Base-by-base conservation (phyloP, 176 grass and related monocot species). In the Themeda triandra region DNA sequence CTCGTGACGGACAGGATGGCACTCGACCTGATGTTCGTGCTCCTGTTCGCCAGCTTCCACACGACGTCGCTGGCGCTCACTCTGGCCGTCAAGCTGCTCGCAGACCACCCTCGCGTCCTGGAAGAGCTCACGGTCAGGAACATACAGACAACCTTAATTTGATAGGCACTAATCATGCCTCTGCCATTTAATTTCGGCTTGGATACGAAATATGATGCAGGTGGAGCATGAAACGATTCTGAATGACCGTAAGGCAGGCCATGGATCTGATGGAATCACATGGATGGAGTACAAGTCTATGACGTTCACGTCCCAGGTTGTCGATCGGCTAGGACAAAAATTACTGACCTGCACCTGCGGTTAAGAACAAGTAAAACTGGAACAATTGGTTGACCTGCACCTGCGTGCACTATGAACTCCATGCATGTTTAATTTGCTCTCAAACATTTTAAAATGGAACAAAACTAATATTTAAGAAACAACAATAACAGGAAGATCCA, bases 1-100 rank as follows among this genome's bases (percentile, higher is more conserved):
- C 33, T 85, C 0, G 63, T 85, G 78, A 91, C 82, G 8, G 82
- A 91, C 71, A 71, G 25, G 3, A 88, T 91, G 77, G 89, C 86
- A 44, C 86, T 91, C 11, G 89, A 91, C 73, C 73, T 91, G 5
- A 78, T 91, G 78, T 91, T 88, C 32, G 77, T 91, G 56, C 82
- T 91, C 66, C 89, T 91, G 54, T 91, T 91, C 73, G 89, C 89
- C n/a, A 91, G 89, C 72, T 91, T 91, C 78, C 77, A 88, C 81
- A 91, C 86, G 1, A 91, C 89, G n/a, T 88, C 89, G 71, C 82
- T 91, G 71, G 83, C 91, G 77, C 71, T 92, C 64, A 92, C 87
- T 2, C 28, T 90, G 36, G 91, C 56, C 30, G 81, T 90, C 75
- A 92, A 92, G 76, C 81, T 92, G 13, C 87, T 92, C 46, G 40